Evolutionary conservation across 2,329 filamentous ascomycete species (phyloP).

Genomic region (Falciphora oryzae): DNA sequence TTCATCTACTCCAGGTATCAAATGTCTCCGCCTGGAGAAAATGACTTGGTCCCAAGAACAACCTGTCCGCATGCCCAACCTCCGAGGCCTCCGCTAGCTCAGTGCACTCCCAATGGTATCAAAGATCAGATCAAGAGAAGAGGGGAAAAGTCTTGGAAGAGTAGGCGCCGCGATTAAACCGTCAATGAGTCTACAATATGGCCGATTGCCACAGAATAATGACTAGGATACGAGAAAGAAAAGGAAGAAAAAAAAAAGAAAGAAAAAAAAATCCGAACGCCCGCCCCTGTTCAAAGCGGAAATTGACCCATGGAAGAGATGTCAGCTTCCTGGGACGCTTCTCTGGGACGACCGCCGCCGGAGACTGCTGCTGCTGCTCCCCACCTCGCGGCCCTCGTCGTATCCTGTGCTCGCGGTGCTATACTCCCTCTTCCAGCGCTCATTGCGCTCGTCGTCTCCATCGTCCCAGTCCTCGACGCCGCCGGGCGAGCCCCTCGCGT

Average conservation of each 20-base stretch:
- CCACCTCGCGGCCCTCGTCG: constrained; percentile 1
- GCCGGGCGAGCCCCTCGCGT: background rate
- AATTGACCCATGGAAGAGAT: background rate
- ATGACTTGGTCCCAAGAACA: background rate
- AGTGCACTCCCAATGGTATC: background rate
- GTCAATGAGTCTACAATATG: background rate
- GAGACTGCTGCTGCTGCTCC: background rate
- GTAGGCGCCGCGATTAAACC: background rate
- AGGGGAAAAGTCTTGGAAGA: background rate
- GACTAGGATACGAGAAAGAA: background rate
- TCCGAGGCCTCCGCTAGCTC: no score
- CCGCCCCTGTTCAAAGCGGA: background rate
- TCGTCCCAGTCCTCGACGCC: background rate
- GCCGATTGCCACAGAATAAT: background rate
- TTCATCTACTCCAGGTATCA: background rate
- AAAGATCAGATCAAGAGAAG: background rate
- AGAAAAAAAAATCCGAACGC: background rate
- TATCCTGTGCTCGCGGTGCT: background rate
- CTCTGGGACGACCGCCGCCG: constrained; percentile 1
- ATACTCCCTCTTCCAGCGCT: background rate
- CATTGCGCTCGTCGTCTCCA: background rate
- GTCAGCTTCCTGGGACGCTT: background rate
- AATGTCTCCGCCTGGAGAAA: background rate
- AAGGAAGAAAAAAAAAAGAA: background rate
- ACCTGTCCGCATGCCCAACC: background rate